Conservation (phyloP, 148 eudicot genomes). For the Polygonum aviculare region DNA sequence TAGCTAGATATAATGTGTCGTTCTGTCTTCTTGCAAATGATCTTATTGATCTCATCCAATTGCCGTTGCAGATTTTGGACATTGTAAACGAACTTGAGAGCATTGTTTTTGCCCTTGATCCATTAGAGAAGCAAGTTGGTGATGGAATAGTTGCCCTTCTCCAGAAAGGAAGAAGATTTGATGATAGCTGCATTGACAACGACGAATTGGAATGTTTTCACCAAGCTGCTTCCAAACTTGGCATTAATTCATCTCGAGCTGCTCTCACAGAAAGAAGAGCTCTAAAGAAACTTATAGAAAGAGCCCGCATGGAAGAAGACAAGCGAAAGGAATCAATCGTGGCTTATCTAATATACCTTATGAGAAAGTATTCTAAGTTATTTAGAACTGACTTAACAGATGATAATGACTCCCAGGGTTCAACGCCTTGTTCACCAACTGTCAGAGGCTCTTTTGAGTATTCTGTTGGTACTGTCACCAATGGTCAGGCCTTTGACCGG, state of each 20-base stretch:
- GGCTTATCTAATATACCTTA: conserved; percentile 80
- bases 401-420: conserved; percentile 97
- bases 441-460: conserved; percentile 61
- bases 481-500: conserved; percentile 51
- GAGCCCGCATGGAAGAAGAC: conserved; percentile 83
- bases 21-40: background rate
- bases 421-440: conserved; percentile 97
- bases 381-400: conserved; percentile 86
- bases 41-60: background rate
- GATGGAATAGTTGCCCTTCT: conserved; percentile 76
- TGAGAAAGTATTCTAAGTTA: conserved; percentile 89
- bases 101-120: conserved; percentile 67
- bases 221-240: conserved; percentile 80
- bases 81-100: conserved; percentile 55
- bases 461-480: conserved; percentile 22
- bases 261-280: conserved; percentile 89
- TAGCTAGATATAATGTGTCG: background rate
- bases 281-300: conserved; percentile 77
- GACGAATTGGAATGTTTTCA: conserved; percentile 86
- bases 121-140: conserved; percentile 77
- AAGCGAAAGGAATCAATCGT: conserved; percentile 91
- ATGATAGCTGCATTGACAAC: conserved; percentile 52
- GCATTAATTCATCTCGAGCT: conserved; percentile 88
- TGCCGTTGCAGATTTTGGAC: conserved; percentile 56
- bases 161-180: conserved; percentile 82